Percentiles rank a stretch among this genome's conserved stretches.
These are phyloP conservation scores for Ascochyta clinopodiicola DNA, from an alignment of 2,329 filamentous ascomycete species.

Conservation along the genomic window DNA sequence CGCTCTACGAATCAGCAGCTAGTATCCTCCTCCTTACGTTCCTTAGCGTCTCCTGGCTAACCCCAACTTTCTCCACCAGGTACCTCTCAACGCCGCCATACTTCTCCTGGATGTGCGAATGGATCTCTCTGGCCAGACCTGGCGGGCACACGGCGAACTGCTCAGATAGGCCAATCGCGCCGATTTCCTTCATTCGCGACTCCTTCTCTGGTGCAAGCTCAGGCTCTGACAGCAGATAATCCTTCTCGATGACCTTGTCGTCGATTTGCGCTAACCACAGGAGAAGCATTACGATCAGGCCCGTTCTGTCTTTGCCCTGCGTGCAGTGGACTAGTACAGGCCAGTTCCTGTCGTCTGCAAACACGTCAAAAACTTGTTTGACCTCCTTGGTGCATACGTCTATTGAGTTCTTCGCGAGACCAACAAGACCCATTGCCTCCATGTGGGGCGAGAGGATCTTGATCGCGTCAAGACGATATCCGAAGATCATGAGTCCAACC, in stretches of 20 bases:
- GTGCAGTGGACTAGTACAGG: slow-evolving; percentile 83
- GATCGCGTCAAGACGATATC: slow-evolving; percentile 73
- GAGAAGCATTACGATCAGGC: slow-evolving; percentile 71
- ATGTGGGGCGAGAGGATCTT: slow-evolving; percentile 73
- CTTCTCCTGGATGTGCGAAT: slow-evolving; percentile 62
- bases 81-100: slow-evolving; percentile 74
- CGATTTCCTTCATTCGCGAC: slow-evolving; percentile 71
- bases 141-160: slow-evolving; percentile 70
- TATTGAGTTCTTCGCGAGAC: slow-evolving; percentile 73
- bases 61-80: slow-evolving; percentile 68
- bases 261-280: slow-evolving; percentile 69
- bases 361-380: slow-evolving; percentile 58
- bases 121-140: slow-evolving; percentile 68
- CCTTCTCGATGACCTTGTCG: slow-evolving; percentile 66
- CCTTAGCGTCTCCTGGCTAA: slow-evolving; percentile 46
- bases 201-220: slow-evolving; percentile 68
- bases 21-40: slow-evolving; percentile 43
- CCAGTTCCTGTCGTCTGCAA: slow-evolving; percentile 58
- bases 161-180: slow-evolving; percentile 71
- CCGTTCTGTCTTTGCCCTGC: slow-evolving; percentile 86
- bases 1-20: slow-evolving; percentile 22
- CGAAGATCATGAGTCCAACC: slow-evolving; percentile 67
- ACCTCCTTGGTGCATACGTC: slow-evolving; percentile 71
- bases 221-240: slow-evolving; percentile 72
- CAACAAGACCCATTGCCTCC: slow-evolving; percentile 72